Conservation (phyloP, 371 early-diverging fungal species). For the Syncephalis fuscata region DNA sequence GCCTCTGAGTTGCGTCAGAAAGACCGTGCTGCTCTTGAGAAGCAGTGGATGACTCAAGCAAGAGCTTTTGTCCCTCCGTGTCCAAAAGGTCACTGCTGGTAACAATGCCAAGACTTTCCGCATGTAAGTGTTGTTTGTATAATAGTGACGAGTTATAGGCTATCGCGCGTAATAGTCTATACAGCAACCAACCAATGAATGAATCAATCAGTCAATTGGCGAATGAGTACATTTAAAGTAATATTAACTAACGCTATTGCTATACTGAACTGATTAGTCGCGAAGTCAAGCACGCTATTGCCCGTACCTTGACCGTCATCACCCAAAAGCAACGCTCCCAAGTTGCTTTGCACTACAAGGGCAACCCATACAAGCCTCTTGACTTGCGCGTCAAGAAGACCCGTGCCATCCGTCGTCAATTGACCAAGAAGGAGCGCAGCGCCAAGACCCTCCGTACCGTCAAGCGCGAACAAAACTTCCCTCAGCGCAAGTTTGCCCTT, state of each 20-base stretch:
- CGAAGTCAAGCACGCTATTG: conserved; percentile 28
- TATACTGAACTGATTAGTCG: neutral
- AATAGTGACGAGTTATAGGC: too few relatives aligned
- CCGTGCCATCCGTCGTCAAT: conserved; percentile 86
- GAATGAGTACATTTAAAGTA: too few relatives aligned
- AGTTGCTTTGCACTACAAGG: conserved; percentile 66
- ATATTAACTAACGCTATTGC: too few relatives aligned
- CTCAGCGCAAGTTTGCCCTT: conserved; percentile 69
- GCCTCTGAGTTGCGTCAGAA: conserved; percentile 80
- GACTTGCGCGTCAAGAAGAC: conserved; percentile 94
- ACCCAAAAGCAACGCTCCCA: conserved; percentile 72
- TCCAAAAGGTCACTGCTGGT: conserved; percentile 76
- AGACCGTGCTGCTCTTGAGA: conserved; percentile 75
- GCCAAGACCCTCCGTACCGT: conserved; percentile 19
- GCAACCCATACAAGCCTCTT: conserved; percentile 81
- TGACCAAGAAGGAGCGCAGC: conserved; percentile 45
- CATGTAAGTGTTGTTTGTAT: conserved; percentile 33
- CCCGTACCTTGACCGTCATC: conserved; percentile 85
- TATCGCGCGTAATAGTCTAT: neutral
- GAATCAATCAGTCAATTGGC: too few relatives aligned
- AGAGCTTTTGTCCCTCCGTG: conserved; percentile 77
- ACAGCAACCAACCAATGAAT: too few relatives aligned
- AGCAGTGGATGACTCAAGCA: conserved; percentile 83
- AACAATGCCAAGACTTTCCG: conserved; percentile 58
- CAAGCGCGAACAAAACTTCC: conserved; percentile 74